These are phyloP conservation scores for Quercus cerris DNA, from an alignment of 306 rosid species.

Conservation along the genomic window DNA sequence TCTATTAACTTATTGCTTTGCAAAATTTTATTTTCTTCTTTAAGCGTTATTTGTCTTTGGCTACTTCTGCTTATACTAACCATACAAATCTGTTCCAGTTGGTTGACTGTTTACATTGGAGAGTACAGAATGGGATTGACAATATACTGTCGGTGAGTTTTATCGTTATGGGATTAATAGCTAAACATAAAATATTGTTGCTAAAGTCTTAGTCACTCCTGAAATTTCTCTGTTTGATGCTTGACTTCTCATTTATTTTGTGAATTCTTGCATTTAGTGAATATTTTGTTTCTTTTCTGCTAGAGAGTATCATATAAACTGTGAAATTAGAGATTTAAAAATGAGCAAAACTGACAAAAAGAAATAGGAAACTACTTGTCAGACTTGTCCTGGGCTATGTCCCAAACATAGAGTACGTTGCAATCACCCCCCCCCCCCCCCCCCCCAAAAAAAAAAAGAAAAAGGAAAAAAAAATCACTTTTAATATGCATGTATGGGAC, in stretches of 20 bases:
- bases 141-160: constrained; percentile 70
- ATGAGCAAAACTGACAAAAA: background rate
- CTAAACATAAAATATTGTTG: background rate
- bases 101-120: constrained; percentile 85
- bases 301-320: background rate
- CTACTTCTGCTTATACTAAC: constrained; percentile 28
- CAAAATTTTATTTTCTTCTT: constrained; percentile 5
- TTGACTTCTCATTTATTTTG: background rate
- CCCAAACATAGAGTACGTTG: background rate
- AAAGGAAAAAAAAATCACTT: no score
- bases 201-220: background rate
- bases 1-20: background rate
- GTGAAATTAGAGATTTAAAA: background rate
- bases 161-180: background rate
- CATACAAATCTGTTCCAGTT: constrained; percentile 47
- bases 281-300: background rate
- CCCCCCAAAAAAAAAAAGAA: no score
- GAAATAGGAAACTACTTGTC: background rate
- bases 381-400: background rate
- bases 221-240: background rate
- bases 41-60: constrained; percentile 16
- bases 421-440: background rate
- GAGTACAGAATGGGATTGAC: constrained; percentile 81
- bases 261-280: constrained; percentile 1
- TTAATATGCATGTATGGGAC: no score